Evolutionary conservation across 306 rosid genomes (phyloP), one percentile per base, ranked within the genome.

Genomic region (Fagus crenata): DNA sequence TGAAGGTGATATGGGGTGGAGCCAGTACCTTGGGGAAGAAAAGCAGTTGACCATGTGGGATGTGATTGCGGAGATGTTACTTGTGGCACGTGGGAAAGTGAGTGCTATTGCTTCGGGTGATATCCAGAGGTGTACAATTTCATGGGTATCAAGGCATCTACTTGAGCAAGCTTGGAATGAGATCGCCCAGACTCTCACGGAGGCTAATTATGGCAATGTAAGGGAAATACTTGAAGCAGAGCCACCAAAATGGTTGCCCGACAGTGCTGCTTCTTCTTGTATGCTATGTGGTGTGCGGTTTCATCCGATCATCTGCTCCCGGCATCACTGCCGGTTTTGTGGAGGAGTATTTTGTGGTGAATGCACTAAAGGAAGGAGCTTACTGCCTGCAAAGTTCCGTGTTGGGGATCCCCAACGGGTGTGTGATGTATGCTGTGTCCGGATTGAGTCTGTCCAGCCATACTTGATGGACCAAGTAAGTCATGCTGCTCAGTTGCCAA

Each of bases 11-110:
- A 86, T 86, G 89, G 97, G 96, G 5, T 95, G 97, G 97, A 84
- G 74, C 69, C 89, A 89, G 56, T 95, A 65, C 73, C 77, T 86
- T 69, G 93, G 89, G 72, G 91, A 80, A 61, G 99, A 95, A 61
- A 95, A 78, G 88, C 97, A 89, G 78, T 81, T 95, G 89, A 95
- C 97, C 11, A 89, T 95, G 97, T 95, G 99, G 99, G 97, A 95
- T 85, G 97, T 95, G 81, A 75, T 95, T 65, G 89, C 72, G 59
- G 99, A 95, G 81, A 95, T 95, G 96, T 75, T 95, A 78, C 91
- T 92, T 67, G 91, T 75, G 2, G 97, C 96, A 53, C 89, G 92
- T 55, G 97, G 99, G 43, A 95, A 90, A 82, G 91, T 90, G 35
- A 78, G 82, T 71, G 86, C 93, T 36, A 39, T 95, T 41, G 90